These are phyloP conservation scores for Pisolithus marmoratus DNA, from an alignment of 768 basidiomycete genomes.

Conservation along the genomic window DNA sequence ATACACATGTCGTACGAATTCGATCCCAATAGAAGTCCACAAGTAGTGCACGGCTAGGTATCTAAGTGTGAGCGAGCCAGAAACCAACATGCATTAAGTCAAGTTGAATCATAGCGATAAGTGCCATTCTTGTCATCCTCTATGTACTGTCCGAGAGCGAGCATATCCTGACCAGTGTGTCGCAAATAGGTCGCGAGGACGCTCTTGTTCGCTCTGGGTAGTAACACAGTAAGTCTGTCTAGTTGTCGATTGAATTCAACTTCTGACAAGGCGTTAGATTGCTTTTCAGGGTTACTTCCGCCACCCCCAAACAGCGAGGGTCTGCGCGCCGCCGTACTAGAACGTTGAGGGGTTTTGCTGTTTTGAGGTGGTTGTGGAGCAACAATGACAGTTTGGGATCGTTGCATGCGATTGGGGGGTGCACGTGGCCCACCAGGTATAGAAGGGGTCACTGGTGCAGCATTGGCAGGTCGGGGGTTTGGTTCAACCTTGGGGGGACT, in stretches of 20 bases:
- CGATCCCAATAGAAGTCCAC: conserved; percentile 2
- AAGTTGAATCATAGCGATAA: conserved; percentile 34
- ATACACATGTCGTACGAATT: conserved; percentile 20
- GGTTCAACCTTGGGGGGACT: conserved; percentile 28
- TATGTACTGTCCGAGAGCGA: conserved; percentile 82
- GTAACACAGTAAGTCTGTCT: conserved; percentile 60
- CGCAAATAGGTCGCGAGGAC: conserved; percentile 69
- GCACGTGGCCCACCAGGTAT: conserved; percentile 76
- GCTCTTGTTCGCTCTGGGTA: conserved; percentile 66
- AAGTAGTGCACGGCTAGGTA: conserved; percentile 10
- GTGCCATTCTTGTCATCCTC: conserved; percentile 79
- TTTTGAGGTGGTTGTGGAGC: conserved; percentile 23
- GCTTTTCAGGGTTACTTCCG: conserved; percentile 6
- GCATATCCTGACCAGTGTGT: conserved; percentile 70
- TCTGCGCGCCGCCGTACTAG: conserved; percentile 22
- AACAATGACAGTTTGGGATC: conserved; percentile 63
- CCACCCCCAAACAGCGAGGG: conserved; percentile 27
- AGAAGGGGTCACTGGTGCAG: conserved; percentile 36
- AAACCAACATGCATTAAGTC: conserved; percentile 8
- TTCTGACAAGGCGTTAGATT: conserved; percentile 6
- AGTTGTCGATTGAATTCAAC: conserved; percentile 62
- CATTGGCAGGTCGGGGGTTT: conserved; percentile 25
- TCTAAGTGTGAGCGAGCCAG: conserved; percentile 7
- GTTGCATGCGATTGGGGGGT: conserved; percentile 52
- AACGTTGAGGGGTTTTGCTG: conserved; percentile 20